phyloP scores from a whole-genome alignment of 768 basidiomycete species.

The Coprinopsis cinerea region DNA sequence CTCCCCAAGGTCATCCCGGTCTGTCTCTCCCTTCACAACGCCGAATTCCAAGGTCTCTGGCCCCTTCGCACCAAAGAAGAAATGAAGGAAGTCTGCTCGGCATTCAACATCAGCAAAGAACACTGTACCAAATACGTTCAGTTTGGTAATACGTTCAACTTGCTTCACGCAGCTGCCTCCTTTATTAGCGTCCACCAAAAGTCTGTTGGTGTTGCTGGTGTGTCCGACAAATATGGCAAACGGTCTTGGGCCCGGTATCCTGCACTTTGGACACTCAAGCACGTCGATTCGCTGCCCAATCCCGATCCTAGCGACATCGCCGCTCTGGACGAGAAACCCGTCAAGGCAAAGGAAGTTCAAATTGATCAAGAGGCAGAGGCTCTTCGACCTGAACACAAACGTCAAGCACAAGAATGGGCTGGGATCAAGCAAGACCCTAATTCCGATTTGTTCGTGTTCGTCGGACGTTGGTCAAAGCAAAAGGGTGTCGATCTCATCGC shows the following conservation, averaged over 20 bases:
- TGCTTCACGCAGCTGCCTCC: conserved; percentile 88
- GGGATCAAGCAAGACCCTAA: conserved; percentile 86
- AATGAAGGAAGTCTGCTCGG: conserved; percentile 97
- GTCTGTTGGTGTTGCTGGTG: conserved; percentile 90
- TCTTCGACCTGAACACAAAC: conserved; percentile 85
- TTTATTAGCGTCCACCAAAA: conserved; percentile 93
- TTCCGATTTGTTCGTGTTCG: conserved; percentile 90
- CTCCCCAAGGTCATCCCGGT: conserved; percentile 86
- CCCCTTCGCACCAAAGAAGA: conserved; percentile 94
- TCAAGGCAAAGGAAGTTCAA: conserved; percentile 63
- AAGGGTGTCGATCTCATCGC: conserved; percentile 98
- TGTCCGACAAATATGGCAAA: conserved; percentile 97
- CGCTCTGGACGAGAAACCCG: conserved; percentile 76
- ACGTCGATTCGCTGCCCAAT: conserved; percentile 92
- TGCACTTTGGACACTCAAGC: conserved; percentile 91
- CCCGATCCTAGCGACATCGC: conserved; percentile 95
- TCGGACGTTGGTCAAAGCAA: conserved; percentile 97
- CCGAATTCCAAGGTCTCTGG: conserved; percentile 97
- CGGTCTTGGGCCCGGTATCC: conserved; percentile 96
- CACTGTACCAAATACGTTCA: conserved; percentile 96
- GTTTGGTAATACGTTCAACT: conserved; percentile 96
- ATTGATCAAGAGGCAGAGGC: conserved; percentile 80
- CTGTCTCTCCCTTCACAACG: conserved; percentile 92
- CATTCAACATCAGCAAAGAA: conserved; percentile 96
- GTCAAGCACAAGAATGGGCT: conserved; percentile 95